Conservation (phyloP, 176 grass and related monocot genomes). For the Musa acuminata region DNA sequence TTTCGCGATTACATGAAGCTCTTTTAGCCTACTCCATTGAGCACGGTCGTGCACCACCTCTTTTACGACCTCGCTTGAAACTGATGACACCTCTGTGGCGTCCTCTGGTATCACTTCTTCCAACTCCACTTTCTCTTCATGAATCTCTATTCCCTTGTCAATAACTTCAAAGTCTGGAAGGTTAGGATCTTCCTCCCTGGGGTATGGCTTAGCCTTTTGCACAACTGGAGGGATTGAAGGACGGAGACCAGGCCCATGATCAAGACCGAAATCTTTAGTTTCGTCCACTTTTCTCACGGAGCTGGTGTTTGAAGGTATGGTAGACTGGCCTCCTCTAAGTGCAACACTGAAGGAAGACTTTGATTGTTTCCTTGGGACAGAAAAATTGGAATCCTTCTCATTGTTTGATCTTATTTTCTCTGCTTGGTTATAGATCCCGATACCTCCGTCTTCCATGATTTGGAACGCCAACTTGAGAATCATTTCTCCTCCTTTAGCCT, state of each 20-base stretch:
- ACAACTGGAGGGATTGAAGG: slow-evolving; percentile 2
- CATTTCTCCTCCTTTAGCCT: slow-evolving; percentile 51
- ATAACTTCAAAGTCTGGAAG: background rate
- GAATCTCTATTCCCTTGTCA: slow-evolving; percentile 26
- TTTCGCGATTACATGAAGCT: slow-evolving; percentile 67
- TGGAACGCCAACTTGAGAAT: slow-evolving; percentile 61
- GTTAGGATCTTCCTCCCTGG: slow-evolving; percentile 15
- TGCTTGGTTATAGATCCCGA: slow-evolving; percentile 41
- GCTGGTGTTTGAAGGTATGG: too few species aligned
- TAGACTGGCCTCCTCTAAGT: too few species aligned
- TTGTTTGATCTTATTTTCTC: slow-evolving; percentile 11
- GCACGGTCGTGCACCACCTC: slow-evolving; percentile 58
- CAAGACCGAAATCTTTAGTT: too few species aligned
- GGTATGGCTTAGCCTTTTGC: slow-evolving; percentile 27
- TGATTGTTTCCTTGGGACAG: slow-evolving; percentile 40
- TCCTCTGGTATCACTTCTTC: slow-evolving; percentile 17
- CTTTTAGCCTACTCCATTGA: slow-evolving; percentile 39
- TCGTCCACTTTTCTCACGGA: too few species aligned
- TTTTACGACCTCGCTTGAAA: slow-evolving; percentile 41
- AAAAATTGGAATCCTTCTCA: slow-evolving; percentile 7
- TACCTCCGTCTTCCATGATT: slow-evolving; percentile 59
- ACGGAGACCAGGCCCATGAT: too few species aligned
- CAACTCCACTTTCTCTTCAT: background rate
- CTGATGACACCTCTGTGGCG: background rate
- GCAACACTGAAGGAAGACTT: slow-evolving; percentile 47